A percentile compares a stretch with the other conserved stretches of the same genome.
phyloP scores from a whole-genome alignment of 257 asterid species.

The Dorcoceras hygrometricum region DNA sequence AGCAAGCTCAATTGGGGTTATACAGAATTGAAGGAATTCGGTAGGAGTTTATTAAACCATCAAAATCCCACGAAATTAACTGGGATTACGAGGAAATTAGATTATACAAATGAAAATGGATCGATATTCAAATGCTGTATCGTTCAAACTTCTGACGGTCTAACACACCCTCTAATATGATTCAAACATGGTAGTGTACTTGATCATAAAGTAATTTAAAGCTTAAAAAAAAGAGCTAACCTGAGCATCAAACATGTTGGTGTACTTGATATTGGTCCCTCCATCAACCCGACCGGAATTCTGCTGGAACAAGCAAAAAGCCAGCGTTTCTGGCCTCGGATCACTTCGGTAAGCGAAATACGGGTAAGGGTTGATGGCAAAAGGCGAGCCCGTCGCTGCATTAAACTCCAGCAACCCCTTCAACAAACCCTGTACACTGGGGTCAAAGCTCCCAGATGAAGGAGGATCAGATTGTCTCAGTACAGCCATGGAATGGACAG shows the following conservation, averaged over 20 bases:
- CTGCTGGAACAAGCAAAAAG: conserved; percentile 67
- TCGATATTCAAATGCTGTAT: no score
- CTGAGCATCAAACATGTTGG: conserved; percentile 86
- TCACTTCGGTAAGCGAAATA: conserved; percentile 70
- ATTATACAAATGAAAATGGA: no score
- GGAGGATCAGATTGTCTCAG: conserved; percentile 64
- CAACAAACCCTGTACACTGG: conserved; percentile 46
- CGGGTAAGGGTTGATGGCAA: conserved; percentile 70
- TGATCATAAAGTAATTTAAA: no score
- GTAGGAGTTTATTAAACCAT: no score
- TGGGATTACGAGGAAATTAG: no score
- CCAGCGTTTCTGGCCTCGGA: conserved; percentile 63
- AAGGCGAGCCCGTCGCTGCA: conserved; percentile 54
- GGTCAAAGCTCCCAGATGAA: conserved; percentile 55
- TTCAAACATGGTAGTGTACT: no score
- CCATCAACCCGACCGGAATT: conserved; percentile 66
- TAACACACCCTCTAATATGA: no score
- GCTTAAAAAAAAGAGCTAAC: conserved; percentile 25
- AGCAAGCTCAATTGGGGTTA: no score
- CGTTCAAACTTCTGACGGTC: no score
- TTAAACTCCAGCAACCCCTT: conserved; percentile 57
- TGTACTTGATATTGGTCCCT: conserved; percentile 50
- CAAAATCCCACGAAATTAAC: no score
- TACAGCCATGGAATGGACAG: conserved; percentile 68
- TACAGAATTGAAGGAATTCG: no score